These are phyloP conservation scores for Ambrosia artemisiifolia DNA, from an alignment of 129 eudicot species.

Conservation along the genomic window DNA sequence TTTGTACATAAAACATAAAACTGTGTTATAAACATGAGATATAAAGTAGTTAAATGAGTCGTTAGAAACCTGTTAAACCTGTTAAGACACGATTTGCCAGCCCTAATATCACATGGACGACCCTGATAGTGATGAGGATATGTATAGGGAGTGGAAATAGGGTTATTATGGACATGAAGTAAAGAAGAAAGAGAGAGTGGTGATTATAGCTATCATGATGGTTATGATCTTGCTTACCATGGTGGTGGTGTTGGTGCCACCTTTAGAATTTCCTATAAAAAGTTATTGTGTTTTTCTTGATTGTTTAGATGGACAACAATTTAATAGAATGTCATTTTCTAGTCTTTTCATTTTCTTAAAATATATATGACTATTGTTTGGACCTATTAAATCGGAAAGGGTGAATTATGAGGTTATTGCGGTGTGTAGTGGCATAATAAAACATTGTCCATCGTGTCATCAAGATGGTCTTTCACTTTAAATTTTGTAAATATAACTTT, in stretches of 20 bases:
- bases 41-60: too few relatives aligned
- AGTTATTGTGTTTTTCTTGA: neutral
- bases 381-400: conserved; percentile 5
- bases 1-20: too few relatives aligned
- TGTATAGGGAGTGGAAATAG: too few relatives aligned
- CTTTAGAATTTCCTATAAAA: neutral
- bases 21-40: too few relatives aligned
- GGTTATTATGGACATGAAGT: too few relatives aligned
- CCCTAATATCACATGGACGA: too few relatives aligned
- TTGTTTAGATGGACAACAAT: neutral
- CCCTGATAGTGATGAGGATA: too few relatives aligned
- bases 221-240: too few relatives aligned
- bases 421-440: conserved; percentile 17
- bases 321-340: conserved; percentile 15
- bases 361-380: neutral
- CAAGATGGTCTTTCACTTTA: neutral
- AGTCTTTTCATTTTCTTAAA: neutral
- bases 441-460: neutral
- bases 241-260: neutral
- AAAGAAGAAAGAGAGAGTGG: too few relatives aligned
- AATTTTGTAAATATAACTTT: neutral
- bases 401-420: conserved; percentile 16
- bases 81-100: too few relatives aligned
- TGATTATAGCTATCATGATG: too few relatives aligned
- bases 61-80: too few relatives aligned